These are phyloP conservation scores for Eucalyptus tenuipes DNA, from an alignment of 345 rosid species.

Conservation along the genomic window DNA sequence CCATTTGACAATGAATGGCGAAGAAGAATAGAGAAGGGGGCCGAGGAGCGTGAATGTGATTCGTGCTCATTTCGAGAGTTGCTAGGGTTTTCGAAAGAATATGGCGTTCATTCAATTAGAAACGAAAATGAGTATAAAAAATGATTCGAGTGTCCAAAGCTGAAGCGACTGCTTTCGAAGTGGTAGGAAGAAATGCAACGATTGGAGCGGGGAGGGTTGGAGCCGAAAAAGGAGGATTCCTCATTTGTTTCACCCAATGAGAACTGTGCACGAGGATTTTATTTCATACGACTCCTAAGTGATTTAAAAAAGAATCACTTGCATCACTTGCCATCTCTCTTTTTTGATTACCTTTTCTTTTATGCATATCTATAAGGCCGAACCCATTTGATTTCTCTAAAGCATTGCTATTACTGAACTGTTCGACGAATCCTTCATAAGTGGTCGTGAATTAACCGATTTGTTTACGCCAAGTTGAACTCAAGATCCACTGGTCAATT, in stretches of 20 bases:
- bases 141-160: neutral
- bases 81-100: neutral
- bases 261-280: fast-evolving
- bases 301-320: neutral
- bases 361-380: fast-evolving
- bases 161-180: neutral
- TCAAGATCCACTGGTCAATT: fast-evolving
- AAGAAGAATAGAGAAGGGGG: neutral
- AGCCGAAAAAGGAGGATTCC: neutral
- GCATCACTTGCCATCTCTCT: fast-evolving
- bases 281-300: fast-evolving
- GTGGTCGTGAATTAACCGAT: neutral
- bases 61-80: neutral
- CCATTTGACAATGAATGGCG: neutral
- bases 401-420: neutral
- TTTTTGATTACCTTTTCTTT: neutral
- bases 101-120: fast-evolving
- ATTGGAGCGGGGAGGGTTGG: neutral
- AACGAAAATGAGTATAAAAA: neutral
- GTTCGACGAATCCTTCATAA: neutral
- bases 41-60: neutral
- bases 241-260: neutral
- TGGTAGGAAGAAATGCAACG: neutral
- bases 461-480: neutral
- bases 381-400: neutral